A percentile compares a stretch with the other conserved stretches of the same genome.
phyloP scores from a whole-genome alignment of 2,329 filamentous ascomycete species.

The Sporothrix curviconia region DNA sequence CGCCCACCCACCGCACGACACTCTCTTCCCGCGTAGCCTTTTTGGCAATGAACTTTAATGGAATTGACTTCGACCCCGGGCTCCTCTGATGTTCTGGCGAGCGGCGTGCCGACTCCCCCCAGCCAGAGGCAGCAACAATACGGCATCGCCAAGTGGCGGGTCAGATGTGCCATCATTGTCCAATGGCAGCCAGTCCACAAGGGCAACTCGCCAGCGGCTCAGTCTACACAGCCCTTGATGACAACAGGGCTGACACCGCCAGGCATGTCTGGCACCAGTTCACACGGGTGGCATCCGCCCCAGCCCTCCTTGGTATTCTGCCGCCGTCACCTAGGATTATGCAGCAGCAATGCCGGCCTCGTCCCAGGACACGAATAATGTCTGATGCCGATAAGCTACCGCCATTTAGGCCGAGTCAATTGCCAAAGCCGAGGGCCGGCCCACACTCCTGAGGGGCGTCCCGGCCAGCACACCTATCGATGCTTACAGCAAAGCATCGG shows the following conservation, averaged over 20 bases:
- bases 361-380: not conserved
- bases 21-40: conserved; percentile 1
- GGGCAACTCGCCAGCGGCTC: not conserved
- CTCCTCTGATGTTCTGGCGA: not conserved
- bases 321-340: not conserved
- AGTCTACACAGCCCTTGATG: not conserved
- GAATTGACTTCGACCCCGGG: conserved; percentile 6
- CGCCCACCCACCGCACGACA: not conserved
- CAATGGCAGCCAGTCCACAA: not conserved
- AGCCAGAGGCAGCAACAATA: not conserved
- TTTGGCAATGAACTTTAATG: conserved; percentile 9
- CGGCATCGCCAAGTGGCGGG: not conserved
- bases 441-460: not conserved
- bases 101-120: not conserved
- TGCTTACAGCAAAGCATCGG: conserved; percentile 10
- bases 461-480: not conserved
- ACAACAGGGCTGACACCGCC: not conserved
- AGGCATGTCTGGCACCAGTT: not conserved
- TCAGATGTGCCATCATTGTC: not conserved
- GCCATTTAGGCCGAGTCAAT: not conserved
- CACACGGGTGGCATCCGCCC: not conserved
- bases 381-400: not conserved
- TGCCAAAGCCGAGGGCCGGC: not conserved
- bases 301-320: not conserved
- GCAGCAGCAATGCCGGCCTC: not conserved